phyloP scores from a whole-genome alignment of 73 alveolate species.

The Tetrahymena elliotti region DNA sequence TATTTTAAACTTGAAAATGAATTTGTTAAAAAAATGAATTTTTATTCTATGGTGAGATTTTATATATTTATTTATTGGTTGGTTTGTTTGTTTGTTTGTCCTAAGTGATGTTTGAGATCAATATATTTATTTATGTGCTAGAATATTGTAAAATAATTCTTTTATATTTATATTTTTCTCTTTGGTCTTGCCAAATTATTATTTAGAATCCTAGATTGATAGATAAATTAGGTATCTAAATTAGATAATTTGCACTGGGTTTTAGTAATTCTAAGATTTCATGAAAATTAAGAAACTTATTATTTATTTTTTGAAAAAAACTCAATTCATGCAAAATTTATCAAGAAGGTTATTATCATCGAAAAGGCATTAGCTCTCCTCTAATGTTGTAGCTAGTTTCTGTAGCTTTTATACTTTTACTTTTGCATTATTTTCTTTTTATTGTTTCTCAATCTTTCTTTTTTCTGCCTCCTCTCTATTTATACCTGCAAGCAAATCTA shows the following conservation, averaged over 20 bases:
- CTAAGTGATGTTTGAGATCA: too few relatives aligned
- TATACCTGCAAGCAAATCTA: constrained; percentile 26
- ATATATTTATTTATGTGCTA: neutral
- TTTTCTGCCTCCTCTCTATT: constrained; percentile 33
- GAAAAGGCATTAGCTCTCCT: neutral
- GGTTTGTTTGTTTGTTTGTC: neutral
- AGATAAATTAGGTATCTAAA: too few relatives aligned
- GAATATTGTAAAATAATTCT: neutral
- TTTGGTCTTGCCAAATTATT: too few relatives aligned
- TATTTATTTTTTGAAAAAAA: too few relatives aligned
- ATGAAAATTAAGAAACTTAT: too few relatives aligned
- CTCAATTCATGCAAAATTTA: neutral
- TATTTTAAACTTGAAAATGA: neutral
- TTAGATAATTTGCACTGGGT: too few relatives aligned
- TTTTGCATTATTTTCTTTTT: neutral
- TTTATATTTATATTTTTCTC: too few relatives aligned
- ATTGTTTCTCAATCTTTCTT: neutral
- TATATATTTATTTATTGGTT: too few relatives aligned
- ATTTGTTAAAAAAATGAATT: too few relatives aligned
- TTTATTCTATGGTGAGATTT: neutral
- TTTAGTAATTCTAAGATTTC: too few relatives aligned
- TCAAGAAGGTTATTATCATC: neutral
- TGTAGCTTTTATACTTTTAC: neutral
- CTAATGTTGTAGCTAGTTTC: neutral
- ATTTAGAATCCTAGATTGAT: too few relatives aligned